A percentile compares a stretch with the other conserved stretches of the same genome.
Evolutionary conservation across 768 basidiomycete species (phyloP).

Genomic region (Mycena floridula): DNA sequence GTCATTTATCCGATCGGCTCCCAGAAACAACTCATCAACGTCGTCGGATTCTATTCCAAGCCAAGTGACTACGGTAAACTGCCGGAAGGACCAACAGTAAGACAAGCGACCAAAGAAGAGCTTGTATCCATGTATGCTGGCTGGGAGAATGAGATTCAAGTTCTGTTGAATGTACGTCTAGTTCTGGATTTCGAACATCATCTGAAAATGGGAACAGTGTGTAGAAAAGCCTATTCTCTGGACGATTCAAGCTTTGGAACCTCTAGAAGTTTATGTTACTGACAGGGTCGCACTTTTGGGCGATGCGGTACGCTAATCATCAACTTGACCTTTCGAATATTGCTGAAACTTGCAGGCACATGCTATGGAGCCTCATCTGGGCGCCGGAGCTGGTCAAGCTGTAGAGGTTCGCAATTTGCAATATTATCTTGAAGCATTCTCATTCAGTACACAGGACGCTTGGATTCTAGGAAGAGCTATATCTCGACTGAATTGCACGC

Average conservation of each 20-base stretch:
- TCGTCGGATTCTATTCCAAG: conserved; percentile 34
- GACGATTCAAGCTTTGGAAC: conserved; percentile 24
- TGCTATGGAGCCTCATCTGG: conserved; percentile 19
- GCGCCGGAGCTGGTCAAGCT: conserved; percentile 22
- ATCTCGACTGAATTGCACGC: conserved; percentile 14
- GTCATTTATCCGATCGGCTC: conserved; percentile 48
- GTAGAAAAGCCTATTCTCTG: conserved; percentile 22
- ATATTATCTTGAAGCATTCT: background rate
- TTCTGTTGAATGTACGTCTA: conserved; percentile 33
- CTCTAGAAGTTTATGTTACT: conserved; percentile 22
- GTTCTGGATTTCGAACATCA: background rate
- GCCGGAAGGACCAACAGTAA: conserved; percentile 24
- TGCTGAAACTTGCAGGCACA: conserved; percentile 12
- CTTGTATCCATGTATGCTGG: conserved; percentile 26
- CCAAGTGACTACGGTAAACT: conserved; percentile 29
- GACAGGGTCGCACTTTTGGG: conserved; percentile 28
- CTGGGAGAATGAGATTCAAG: conserved; percentile 43
- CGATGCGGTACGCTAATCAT: conserved; percentile 17
- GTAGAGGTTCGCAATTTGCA: conserved; percentile 18
- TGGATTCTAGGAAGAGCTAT: conserved; percentile 24
- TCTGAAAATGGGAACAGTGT: conserved; percentile 11
- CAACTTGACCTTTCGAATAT: background rate
- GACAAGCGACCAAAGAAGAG: conserved; percentile 29
- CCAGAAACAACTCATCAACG: conserved; percentile 40
- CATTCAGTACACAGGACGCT: conserved; percentile 22